Base-by-base conservation (phyloP, 2,329 filamentous ascomycete species). In the Penicillium italicum region DNA sequence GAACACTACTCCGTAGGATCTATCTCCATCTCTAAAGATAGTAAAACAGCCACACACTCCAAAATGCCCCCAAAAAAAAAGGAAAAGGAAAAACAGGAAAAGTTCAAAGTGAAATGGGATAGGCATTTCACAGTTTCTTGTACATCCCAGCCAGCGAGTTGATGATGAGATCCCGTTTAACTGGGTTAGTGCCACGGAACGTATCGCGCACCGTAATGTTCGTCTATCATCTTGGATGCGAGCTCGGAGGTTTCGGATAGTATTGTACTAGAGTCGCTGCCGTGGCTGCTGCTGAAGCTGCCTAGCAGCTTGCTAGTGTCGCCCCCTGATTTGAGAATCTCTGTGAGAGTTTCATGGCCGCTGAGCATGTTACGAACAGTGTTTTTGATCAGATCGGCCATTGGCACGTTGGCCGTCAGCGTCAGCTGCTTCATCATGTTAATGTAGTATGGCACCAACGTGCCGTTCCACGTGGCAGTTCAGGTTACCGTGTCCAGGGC, bases 401-500 rank as follows among this genome's bases (percentile, higher is more conserved):
- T 47, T 12, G 64, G 57, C 6, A 73, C 63, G 14, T 69, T 50
- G 2, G 70, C 70, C 2, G 61, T 65, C 22, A 74, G 60, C 5
- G 66, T 59, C 1, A 73, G 64, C 6, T 67, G 54, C 22, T 61
- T 62, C 69, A 74, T 71, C 9, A 67, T 67, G 0, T 69, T 49
- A 5, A 69, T 69, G 57, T 74, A 74, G 62, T 74, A 74, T 11
- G 69, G 68, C 1, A 74, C 65, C 14, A 61, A 46, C 5, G 62
- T 65, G 31, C 68, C 70, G 1, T 73, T 66, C 58, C 66, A 72
- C 11, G 55, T 56, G 11, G 72, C 68, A 4, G 60, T 53, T 26
- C 65, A 63, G 12, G 67, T 68, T 24, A 67, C 55, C 0, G 69
- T 69, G 4, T 63, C 55, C 11, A 73, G 62, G 12, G 55, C 53